Evolutionary conservation across 2,329 filamentous ascomycete species (phyloP).

Genomic region (Alternaria gaisen): DNA sequence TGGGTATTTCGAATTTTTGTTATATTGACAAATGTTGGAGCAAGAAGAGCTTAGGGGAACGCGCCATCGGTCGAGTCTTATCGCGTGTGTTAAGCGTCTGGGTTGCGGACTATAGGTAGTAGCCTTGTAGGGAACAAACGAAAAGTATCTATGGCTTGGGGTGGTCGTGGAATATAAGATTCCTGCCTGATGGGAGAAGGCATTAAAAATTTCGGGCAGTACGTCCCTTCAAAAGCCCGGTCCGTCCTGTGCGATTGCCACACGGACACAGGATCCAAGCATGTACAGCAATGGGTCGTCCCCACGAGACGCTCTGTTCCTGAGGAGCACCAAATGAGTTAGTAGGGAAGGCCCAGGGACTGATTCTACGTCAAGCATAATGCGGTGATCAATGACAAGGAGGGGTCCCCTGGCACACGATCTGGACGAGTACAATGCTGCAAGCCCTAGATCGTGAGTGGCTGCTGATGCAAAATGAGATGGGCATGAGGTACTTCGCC

Average conservation of each 20-base stretch:
- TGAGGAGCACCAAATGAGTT: conserved; percentile 53
- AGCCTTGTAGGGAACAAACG: conserved; percentile 44
- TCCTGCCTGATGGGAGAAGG: conserved; percentile 48
- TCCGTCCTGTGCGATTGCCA: conserved; percentile 53
- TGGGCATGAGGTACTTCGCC: conserved; percentile 44
- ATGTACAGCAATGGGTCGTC: conserved; percentile 49
- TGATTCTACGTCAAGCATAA: conserved; percentile 56
- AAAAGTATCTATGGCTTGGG: conserved; percentile 45
- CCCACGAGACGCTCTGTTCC: conserved; percentile 56
- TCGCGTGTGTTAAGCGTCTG: conserved; percentile 51
- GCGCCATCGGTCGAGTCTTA: conserved; percentile 50
- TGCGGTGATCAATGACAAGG: conserved; percentile 55
- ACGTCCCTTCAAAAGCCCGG: conserved; percentile 49
- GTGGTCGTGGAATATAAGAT: conserved; percentile 52
- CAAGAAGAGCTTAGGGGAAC: conserved; percentile 46
- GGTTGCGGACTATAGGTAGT: conserved; percentile 48
- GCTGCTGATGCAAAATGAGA: conserved; percentile 52
- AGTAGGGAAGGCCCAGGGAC: conserved; percentile 53
- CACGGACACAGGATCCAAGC: conserved; percentile 54
- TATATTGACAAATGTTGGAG: conserved; percentile 55
- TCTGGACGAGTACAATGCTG: conserved; percentile 51
- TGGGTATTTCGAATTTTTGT: conserved; percentile 49
- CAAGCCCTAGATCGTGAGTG: conserved; percentile 51
- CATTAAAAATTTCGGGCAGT: conserved; percentile 52
- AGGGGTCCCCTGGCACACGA: conserved; percentile 49